Conservation (phyloP, 306 rosid genomes). For the Alnus glutinosa region DNA sequence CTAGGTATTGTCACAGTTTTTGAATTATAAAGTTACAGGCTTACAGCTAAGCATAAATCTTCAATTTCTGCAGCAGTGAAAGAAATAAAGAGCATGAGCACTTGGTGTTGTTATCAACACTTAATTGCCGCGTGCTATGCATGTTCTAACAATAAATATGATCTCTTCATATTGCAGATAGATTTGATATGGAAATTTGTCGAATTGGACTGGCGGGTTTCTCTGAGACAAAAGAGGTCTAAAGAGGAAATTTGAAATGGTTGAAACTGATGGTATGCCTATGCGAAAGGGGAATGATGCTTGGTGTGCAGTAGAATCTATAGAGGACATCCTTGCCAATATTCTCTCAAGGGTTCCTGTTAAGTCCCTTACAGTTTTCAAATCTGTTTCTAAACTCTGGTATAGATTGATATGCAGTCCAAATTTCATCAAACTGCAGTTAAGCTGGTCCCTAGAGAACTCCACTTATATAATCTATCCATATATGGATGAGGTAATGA, state of each 20-base stretch:
- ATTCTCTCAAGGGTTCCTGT: constrained; percentile 31
- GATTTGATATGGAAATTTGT: constrained; percentile 3
- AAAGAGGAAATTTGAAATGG: constrained; percentile 7
- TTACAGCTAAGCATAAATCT: background rate
- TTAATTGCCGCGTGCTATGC: background rate
- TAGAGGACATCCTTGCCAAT: constrained; percentile 10
- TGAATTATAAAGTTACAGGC: background rate
- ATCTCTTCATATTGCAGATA: constrained; percentile 21
- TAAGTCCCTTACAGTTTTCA: constrained; percentile 4
- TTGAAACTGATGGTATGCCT: background rate
- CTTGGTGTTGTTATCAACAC: background rate
- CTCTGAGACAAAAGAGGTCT: constrained; percentile 2
- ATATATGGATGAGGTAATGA: constrained; percentile 5
- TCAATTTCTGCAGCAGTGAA: background rate
- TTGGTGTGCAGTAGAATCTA: constrained; percentile 23
- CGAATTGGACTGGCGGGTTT: constrained; percentile 13
- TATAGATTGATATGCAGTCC: constrained; percentile 14
- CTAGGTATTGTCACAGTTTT: background rate
- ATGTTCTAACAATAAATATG: background rate
- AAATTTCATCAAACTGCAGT: constrained; percentile 19
- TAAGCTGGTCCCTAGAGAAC: constrained; percentile 14
- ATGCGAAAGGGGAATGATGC: background rate
- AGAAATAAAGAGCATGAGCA: background rate
- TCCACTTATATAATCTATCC: constrained; percentile 27
- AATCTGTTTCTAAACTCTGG: constrained; percentile 25